phyloP scores from a whole-genome alignment of 129 eudicot genomes.

The Dittrichia graveolens region DNA sequence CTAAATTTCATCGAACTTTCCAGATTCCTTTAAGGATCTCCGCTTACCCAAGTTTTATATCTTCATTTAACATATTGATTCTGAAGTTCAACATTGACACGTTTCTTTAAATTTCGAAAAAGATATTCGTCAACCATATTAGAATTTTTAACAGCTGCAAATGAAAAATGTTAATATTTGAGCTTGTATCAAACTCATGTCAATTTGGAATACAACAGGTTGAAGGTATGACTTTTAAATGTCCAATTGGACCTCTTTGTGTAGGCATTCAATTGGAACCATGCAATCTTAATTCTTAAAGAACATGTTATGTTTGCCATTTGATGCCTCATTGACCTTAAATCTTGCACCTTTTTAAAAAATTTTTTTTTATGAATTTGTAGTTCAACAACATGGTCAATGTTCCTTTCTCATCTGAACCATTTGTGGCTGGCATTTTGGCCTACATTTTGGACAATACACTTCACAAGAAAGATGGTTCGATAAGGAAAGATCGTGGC shows the following conservation, averaged over 20 bases:
- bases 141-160: neutral
- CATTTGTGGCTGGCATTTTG: conserved; percentile 57
- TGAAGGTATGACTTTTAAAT: conserved; percentile 17
- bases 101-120: neutral
- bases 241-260: conserved; percentile 2
- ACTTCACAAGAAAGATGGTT: conserved; percentile 48
- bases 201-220: neutral
- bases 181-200: neutral
- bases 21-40: too few species aligned
- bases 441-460: conserved; percentile 61
- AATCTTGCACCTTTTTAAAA: neutral
- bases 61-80: conserved; percentile 1
- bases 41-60: too few species aligned
- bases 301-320: neutral
- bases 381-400: conserved; percentile 69
- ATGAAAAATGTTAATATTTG: neutral
- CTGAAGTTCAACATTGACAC: neutral
- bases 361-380: conserved; percentile 17
- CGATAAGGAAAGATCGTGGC: conserved; percentile 63
- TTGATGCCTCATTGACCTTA: neutral
- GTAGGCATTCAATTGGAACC: too few species aligned
- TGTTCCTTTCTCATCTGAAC: conserved; percentile 61
- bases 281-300: too few species aligned
- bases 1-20: too few species aligned
- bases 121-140: neutral